These are phyloP conservation scores for Pythium plurisporium DNA, from an alignment of 352 stramenopile species.

Conservation along the genomic window DNA sequence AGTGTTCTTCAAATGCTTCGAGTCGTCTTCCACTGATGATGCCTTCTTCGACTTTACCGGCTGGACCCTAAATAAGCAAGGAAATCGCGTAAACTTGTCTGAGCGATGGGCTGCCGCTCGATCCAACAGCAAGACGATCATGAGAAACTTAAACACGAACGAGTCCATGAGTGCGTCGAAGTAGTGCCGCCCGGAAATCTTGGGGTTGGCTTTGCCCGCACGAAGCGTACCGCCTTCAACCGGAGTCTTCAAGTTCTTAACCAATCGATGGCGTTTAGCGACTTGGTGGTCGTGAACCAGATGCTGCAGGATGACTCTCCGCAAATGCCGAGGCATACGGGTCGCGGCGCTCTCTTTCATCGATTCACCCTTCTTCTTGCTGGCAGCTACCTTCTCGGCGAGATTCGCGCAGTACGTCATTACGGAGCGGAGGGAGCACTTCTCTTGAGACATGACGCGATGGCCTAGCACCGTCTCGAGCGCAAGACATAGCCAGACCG, in stretches of 20 bases:
- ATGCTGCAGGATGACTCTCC: conserved; percentile 62
- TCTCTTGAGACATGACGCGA: conserved; percentile 48
- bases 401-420: conserved; percentile 25
- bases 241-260: conserved; percentile 68
- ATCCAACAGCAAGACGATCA: conserved; percentile 93
- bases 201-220: conserved; percentile 59
- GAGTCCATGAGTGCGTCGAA: conserved; percentile 83
- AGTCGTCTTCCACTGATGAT: background rate
- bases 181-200: conserved; percentile 71
- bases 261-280: conserved; percentile 53
- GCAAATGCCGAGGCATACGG: conserved; percentile 54
- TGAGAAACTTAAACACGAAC: conserved; percentile 90
- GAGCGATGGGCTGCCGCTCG: conserved; percentile 63
- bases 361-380: conserved; percentile 21
- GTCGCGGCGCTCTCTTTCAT: background rate
- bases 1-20: conserved; percentile 86
- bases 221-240: conserved; percentile 46
- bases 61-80: conserved; percentile 86
- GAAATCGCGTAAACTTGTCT: conserved; percentile 77
- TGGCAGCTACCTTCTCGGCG: conserved; percentile 11
- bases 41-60: conserved; percentile 6
- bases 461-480: conserved; percentile 85
- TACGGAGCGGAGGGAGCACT: conserved; percentile 48
- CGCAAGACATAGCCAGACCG: conserved; percentile 87
- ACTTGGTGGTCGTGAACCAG: conserved; percentile 61